Conservation (phyloP, 169 alveolate species). For the Plasmodium gaboni region DNA sequence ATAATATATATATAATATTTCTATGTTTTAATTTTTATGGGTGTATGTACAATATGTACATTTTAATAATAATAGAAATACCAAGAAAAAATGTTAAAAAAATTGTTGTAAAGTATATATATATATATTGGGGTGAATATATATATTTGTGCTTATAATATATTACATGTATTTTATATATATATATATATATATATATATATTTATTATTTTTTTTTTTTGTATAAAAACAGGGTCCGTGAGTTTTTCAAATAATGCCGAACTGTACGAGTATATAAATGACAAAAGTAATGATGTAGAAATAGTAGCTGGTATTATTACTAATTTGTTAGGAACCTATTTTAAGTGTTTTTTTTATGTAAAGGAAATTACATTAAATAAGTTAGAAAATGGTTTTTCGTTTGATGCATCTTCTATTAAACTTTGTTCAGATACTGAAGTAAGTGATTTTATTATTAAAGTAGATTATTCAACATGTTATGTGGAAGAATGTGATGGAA, state of each 20-base stretch:
- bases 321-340: constrained; percentile 44
- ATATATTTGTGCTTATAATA: no score
- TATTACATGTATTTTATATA: no score
- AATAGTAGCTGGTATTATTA: constrained; percentile 56
- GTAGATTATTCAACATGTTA: constrained; percentile 79
- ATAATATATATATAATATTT: no score
- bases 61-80: no score
- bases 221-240: background rate
- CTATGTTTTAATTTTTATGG: no score
- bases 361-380: constrained; percentile 38
- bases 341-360: constrained; percentile 73
- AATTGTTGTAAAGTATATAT: no score
- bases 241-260: background rate
- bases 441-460: constrained; percentile 78
- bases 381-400: constrained; percentile 78
- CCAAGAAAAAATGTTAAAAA: no score
- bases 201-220: background rate
- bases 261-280: background rate
- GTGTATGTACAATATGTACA: no score
- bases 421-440: constrained; percentile 74
- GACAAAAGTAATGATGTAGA: constrained; percentile 11
- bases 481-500: constrained; percentile 75
- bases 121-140: no score
- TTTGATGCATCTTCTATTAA: constrained; percentile 85
- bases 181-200: no score